Evolutionary conservation across 2,329 filamentous ascomycete genomes (phyloP).

Genomic region (Sporothrix humicola): DNA sequence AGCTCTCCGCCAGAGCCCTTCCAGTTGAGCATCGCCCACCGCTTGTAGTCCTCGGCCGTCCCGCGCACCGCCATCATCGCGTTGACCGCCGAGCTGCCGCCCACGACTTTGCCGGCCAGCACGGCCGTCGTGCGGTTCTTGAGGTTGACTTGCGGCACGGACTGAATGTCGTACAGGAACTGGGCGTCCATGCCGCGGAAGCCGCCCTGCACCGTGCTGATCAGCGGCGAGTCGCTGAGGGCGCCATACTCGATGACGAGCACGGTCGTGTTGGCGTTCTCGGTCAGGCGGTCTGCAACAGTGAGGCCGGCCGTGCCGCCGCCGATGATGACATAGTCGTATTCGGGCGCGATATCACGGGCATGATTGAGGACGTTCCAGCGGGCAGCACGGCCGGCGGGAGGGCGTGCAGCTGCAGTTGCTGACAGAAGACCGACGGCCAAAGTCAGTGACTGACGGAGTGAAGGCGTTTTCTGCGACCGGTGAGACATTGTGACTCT

Average conservation of each 20-base stretch:
- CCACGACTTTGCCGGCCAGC: slow-evolving; percentile 43
- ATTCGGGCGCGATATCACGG: slow-evolving; percentile 24
- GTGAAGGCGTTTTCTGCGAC: not conserved
- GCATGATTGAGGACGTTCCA: slow-evolving; percentile 22
- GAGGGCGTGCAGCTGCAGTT: not conserved
- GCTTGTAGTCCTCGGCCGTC: slow-evolving; percentile 45
- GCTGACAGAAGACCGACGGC: not conserved
- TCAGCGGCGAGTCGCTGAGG: slow-evolving; percentile 37
- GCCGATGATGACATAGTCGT: slow-evolving; percentile 40
- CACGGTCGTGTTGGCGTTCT: slow-evolving; percentile 37
- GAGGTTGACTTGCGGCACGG: slow-evolving; percentile 43
- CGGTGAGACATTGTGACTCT: not conserved
- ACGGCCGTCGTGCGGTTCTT: slow-evolving; percentile 40
- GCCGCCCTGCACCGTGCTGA: slow-evolving; percentile 37
- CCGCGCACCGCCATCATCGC: slow-evolving; percentile 47
- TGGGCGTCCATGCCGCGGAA: slow-evolving; percentile 36
- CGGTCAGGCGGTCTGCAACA: slow-evolving; percentile 39
- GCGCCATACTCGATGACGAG: slow-evolving; percentile 40
- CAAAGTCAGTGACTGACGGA: not conserved
- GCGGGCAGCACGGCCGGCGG: not conserved
- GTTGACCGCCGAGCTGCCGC: slow-evolving; percentile 49
- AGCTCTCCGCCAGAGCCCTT: no score
- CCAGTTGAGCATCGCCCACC: slow-evolving; percentile 45
- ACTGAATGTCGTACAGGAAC: slow-evolving; percentile 41
- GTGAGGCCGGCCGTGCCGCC: slow-evolving; percentile 40